Percentiles rank a stretch among this genome's conserved stretches.
These are phyloP conservation scores for Phaeoacremonium minimum DNA, from an alignment of 2,329 filamentous ascomycete genomes.

Conservation along the genomic window DNA sequence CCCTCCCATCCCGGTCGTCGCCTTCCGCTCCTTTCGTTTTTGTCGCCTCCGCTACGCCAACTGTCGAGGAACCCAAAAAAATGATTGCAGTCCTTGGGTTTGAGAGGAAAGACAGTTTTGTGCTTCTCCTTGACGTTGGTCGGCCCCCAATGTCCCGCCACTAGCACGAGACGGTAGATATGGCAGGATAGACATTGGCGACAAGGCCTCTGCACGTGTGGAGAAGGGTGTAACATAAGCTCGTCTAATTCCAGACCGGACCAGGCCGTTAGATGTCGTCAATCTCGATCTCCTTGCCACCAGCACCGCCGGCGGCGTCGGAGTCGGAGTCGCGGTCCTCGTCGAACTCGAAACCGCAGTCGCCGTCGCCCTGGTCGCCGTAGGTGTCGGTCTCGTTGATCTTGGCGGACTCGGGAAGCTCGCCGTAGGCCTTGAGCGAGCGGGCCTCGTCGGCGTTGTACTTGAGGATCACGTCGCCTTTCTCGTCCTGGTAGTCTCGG, in stretches of 20 bases:
- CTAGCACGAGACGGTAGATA: too few relatives aligned
- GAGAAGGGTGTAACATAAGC: too few relatives aligned
- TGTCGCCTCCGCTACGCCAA: conserved; percentile 23
- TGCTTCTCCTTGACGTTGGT: conserved; percentile 72
- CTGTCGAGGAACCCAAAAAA: conserved; percentile 36
- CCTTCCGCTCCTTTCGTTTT: conserved; percentile 11
- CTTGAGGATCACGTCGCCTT: conserved; percentile 90
- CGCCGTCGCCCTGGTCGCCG: conserved; percentile 86
- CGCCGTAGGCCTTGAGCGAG: conserved; percentile 92
- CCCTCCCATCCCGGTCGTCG: conserved; percentile 53
- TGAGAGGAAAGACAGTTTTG: conserved; percentile 65
- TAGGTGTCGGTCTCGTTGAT: conserved; percentile 99
- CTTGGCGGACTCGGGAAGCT: conserved; percentile 95
- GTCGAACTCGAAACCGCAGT: conserved; percentile 98
- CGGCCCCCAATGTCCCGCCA: conserved; percentile 72
- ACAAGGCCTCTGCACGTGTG: too few relatives aligned
- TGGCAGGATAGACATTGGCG: too few relatives aligned
- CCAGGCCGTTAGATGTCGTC: conserved; percentile 85
- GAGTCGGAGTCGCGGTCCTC: conserved; percentile 71
- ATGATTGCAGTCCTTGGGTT: conserved; percentile 20
- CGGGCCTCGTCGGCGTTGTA: conserved; percentile 95
- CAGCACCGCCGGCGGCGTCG: conserved; percentile 49
- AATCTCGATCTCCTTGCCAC: conserved; percentile 69
- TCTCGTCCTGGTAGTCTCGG: conserved; percentile 83
- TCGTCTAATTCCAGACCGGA: too few relatives aligned